These are phyloP conservation scores for Penicillium hesseltinei DNA, from an alignment of 2,329 filamentous ascomycete genomes.

Conservation along the genomic window DNA sequence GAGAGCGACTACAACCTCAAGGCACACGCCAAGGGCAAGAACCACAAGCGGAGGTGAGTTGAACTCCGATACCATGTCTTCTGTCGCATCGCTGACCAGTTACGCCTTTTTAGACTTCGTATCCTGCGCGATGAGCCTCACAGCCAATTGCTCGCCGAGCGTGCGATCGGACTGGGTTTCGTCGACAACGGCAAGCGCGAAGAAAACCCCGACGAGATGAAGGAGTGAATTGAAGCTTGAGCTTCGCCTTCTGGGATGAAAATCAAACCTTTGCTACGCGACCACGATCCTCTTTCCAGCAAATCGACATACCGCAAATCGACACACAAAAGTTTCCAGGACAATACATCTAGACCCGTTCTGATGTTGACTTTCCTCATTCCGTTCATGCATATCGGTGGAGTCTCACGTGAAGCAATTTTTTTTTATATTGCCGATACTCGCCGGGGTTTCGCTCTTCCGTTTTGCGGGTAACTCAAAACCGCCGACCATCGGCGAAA, in stretches of 20 bases:
- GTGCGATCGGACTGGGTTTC: slow-evolving; percentile 65
- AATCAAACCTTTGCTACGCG: slow-evolving; percentile 11
- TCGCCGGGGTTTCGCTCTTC: slow-evolving; percentile 26
- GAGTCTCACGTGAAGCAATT: slow-evolving; percentile 24
- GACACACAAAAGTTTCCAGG: slow-evolving; percentile 7
- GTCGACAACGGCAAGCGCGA: slow-evolving; percentile 62
- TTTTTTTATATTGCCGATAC: slow-evolving; percentile 33
- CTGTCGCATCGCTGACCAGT: slow-evolving; percentile 10
- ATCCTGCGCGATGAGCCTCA: slow-evolving; percentile 81
- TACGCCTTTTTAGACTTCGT: slow-evolving; percentile 61
- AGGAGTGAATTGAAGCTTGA: slow-evolving; percentile 29
- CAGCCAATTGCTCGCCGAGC: slow-evolving; percentile 80
- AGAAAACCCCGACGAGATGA: slow-evolving; percentile 43
- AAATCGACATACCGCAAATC: slow-evolving; percentile 7
- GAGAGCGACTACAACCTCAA: slow-evolving; percentile 76
- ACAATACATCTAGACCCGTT: slow-evolving; percentile 1
- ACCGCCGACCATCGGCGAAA: slow-evolving; percentile 32
- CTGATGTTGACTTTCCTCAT: slow-evolving; percentile 5
- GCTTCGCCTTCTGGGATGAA: neutral
- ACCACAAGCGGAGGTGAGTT: slow-evolving; percentile 79
- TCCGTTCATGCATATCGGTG: slow-evolving; percentile 13
- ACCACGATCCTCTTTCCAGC: slow-evolving; percentile 11
- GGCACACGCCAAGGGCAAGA: slow-evolving; percentile 79
- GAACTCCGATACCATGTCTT: no score
- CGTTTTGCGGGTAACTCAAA: slow-evolving; percentile 29